Evolutionary conservation across 106 monocot genomes (phyloP), one percentile per base, ranked within the genome.

Genomic region (Posidonia australis): DNA sequence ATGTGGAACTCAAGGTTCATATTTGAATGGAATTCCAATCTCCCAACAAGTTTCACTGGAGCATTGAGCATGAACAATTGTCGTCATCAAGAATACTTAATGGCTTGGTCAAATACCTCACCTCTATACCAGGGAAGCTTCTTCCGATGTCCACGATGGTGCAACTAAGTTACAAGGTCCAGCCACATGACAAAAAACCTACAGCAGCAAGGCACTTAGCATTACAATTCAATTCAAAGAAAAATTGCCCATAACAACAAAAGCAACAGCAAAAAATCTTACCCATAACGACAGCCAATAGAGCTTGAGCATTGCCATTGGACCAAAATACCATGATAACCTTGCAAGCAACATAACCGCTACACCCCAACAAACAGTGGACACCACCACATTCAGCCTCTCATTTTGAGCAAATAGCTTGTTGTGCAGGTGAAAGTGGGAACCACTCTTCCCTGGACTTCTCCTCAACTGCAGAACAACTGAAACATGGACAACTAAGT

Each of bases 121-220:
- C 73, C 65, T 29, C 65, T 63, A 45, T 73, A 66, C 73, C 73
- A 73, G 14, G 72, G 72, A 29, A 73, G 72, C 55, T 73, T 73
- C 25, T 65, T 51, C 26, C 65, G 56, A 29, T 73, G 55, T 0
- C 72, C 72, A 47, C 65, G 72, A 55, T 73, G 72, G 20, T 73
- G 72, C 65, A 73, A 46, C 56, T 73, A 73, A 46, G 72, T 73
- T 17, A 65, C 72, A n/a, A 73, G 41, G 43, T 73, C 72, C 45
- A 73, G 25, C 72, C 72, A 73, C 64, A 73, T 56, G 22, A 73
- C 27, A 12, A 73, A 73, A 27, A 73, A 51, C 64, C n/a, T n/a
- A n/a, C n/a, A n/a, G n/a, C n/a, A n/a, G n/a, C n/a, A 23, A 54
- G 6, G n/a, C 44, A 45, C 44, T 13, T 13, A 45, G 13, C 11